Percentiles rank a stretch among this genome's conserved stretches.
Evolutionary conservation across 331 rosid species (phyloP).

Genomic region (Quercus phellos): DNA sequence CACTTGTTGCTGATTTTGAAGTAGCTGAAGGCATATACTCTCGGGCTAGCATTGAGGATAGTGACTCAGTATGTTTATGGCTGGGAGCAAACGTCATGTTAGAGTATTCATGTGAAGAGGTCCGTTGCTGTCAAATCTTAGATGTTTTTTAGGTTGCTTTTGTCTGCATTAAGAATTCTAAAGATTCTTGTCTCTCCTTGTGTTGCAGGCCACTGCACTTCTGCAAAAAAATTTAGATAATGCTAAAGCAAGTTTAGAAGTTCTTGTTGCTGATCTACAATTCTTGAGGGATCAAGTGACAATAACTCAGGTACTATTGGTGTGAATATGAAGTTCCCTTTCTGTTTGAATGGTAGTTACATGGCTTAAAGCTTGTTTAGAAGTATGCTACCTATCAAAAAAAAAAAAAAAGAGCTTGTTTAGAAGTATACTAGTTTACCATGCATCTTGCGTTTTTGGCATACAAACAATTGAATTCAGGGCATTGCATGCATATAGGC

Average conservation of each 20-base stretch:
- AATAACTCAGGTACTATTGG: slow-evolving; percentile 69
- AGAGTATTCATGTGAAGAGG: slow-evolving; percentile 92
- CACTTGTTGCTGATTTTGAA: slow-evolving; percentile 79
- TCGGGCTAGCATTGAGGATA: slow-evolving; percentile 51
- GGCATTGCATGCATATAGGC: neutral
- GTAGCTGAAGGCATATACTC: slow-evolving; percentile 79
- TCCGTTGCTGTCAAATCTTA: slow-evolving; percentile 21
- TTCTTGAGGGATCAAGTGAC: slow-evolving; percentile 94
- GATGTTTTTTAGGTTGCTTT: slow-evolving; percentile 14
- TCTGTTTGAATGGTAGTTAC: neutral
- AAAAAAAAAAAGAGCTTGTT: neutral
- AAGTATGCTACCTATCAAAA: neutral
- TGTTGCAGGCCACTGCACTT: slow-evolving; percentile 78
- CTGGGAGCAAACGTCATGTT: slow-evolving; percentile 86
- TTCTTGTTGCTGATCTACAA: slow-evolving; percentile 75
- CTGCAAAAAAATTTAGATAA: slow-evolving; percentile 74
- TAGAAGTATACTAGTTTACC: neutral
- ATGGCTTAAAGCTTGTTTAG: neutral
- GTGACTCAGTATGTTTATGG: slow-evolving; percentile 69
- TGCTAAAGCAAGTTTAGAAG: slow-evolving; percentile 88
- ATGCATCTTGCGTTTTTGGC: neutral
- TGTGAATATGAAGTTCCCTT: slow-evolving; percentile 6
- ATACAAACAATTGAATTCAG: neutral
- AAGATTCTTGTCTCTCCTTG: slow-evolving; percentile 15
- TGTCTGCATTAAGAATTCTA: slow-evolving; percentile 4